These are phyloP conservation scores for Cytospora leucostoma DNA, from an alignment of 2,329 filamentous ascomycete species.

Conservation along the genomic window DNA sequence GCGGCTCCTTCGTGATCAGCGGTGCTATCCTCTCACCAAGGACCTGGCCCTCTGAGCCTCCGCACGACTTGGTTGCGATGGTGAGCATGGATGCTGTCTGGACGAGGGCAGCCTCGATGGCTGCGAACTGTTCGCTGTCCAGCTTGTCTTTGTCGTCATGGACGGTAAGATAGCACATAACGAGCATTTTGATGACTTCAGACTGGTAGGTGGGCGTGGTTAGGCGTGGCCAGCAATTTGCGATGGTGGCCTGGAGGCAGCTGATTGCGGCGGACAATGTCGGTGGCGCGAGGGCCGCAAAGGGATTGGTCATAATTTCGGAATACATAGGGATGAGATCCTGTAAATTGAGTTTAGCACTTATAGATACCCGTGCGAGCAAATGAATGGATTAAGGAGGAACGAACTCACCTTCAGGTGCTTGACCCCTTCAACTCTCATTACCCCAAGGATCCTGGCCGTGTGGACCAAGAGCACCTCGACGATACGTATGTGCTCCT, in stretches of 20 bases:
- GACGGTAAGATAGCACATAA: slow-evolving; percentile 63
- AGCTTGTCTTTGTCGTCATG: slow-evolving; percentile 38
- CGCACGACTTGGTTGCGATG: slow-evolving; percentile 36
- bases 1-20: slow-evolving; percentile 41
- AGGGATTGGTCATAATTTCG: slow-evolving; percentile 67
- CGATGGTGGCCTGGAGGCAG: slow-evolving; percentile 59
- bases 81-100: slow-evolving; percentile 39
- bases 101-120: slow-evolving; percentile 40
- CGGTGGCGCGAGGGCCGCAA: slow-evolving; percentile 56
- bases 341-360: slow-evolving; percentile 39
- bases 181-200: slow-evolving; percentile 63
- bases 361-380: slow-evolving; percentile 6
- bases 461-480: slow-evolving; percentile 56
- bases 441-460: slow-evolving; percentile 49
- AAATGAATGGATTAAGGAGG: slow-evolving; percentile 34
- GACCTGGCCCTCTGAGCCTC: slow-evolving; percentile 23
- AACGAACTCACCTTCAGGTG: slow-evolving; percentile 61
- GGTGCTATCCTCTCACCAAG: slow-evolving; percentile 37
- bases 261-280: slow-evolving; percentile 55
- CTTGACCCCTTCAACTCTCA: slow-evolving; percentile 65
- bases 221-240: slow-evolving; percentile 71
- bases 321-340: slow-evolving; percentile 68
- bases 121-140: slow-evolving; percentile 33
- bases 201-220: slow-evolving; percentile 54
- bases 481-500: slow-evolving; percentile 59